Percentiles rank a stretch among this genome's conserved stretches.
Evolutionary conservation across 768 basidiomycete genomes (phyloP).

Genomic region (Mycena haematopus): DNA sequence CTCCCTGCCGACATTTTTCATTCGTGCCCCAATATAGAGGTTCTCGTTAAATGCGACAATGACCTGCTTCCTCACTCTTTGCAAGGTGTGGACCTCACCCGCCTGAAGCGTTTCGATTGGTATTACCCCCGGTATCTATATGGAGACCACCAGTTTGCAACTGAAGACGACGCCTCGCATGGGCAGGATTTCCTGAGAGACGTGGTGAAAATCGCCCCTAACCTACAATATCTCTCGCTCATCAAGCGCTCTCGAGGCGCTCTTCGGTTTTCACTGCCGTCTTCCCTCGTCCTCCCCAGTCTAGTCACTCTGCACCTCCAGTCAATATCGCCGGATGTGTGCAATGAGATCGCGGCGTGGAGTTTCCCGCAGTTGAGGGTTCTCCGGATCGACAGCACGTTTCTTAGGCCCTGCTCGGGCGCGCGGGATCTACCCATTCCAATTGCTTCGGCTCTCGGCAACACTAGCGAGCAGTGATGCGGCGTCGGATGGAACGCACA

Average conservation of each 20-base stretch:
- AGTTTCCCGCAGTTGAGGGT: slow-evolving; percentile 4
- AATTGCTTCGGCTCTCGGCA: no score
- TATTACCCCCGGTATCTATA: slow-evolving; percentile 9
- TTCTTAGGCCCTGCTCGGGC: no score
- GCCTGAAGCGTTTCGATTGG: slow-evolving; percentile 8
- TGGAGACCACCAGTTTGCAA: slow-evolving; percentile 12
- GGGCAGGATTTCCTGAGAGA: slow-evolving; percentile 11
- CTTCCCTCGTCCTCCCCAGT: background rate
- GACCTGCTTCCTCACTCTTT: slow-evolving; percentile 6
- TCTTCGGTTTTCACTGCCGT: background rate
- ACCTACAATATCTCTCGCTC: slow-evolving; percentile 9
- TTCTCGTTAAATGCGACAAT: slow-evolving; percentile 14
- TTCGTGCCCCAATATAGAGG: slow-evolving; percentile 8
- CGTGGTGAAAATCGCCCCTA: slow-evolving; percentile 1
- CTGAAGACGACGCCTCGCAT: slow-evolving; percentile 8
- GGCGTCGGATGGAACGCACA: no score
- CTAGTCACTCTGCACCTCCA: slow-evolving; percentile 6
- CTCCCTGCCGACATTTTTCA: slow-evolving; percentile 1
- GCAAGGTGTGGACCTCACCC: background rate
- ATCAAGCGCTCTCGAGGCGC: slow-evolving; percentile 6
- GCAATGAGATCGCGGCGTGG: slow-evolving; percentile 7
- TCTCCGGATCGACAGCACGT: background rate
- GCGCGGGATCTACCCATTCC: no score
- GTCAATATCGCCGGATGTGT: slow-evolving; percentile 3
- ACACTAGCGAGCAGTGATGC: no score